Conservation (phyloP, 108 stramenopile species). For the Chaetoceros muelleri region DNA sequence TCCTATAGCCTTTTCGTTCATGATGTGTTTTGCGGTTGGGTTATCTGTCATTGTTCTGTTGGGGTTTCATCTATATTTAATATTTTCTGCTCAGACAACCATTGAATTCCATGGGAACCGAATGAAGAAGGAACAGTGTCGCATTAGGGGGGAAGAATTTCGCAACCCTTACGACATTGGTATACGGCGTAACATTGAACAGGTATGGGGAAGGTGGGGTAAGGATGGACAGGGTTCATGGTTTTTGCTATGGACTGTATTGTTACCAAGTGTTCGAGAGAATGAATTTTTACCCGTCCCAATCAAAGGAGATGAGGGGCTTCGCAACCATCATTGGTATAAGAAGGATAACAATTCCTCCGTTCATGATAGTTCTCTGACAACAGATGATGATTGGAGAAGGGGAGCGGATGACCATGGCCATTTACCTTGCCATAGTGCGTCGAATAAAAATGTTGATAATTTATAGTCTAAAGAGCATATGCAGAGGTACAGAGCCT, state of each 20-base stretch:
- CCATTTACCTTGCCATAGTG: too few relatives aligned
- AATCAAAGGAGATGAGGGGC: conserved; percentile 34
- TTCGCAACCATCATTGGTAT: too few relatives aligned
- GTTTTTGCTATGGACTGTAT: conserved; percentile 20
- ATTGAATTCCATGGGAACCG: conserved; percentile 89
- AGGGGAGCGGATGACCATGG: too few relatives aligned
- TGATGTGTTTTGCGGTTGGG: conserved; percentile 73
- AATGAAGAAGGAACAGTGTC: conserved; percentile 27
- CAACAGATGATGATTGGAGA: too few relatives aligned
- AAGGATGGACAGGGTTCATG: conserved; percentile 2
- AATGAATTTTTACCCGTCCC: conserved; percentile 83
- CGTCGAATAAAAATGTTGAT: too few relatives aligned
- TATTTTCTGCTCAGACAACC: conserved; percentile 70
- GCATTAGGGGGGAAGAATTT: conserved; percentile 23
- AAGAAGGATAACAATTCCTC: too few relatives aligned
- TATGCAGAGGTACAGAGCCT: too few relatives aligned
- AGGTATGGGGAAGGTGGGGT: conserved; percentile 43
- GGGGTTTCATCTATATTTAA: conserved; percentile 75
- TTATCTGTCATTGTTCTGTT: conserved; percentile 51
- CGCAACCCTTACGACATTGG: conserved; percentile 75
- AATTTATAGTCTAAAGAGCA: too few relatives aligned
- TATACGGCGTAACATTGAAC: conserved; percentile 53
- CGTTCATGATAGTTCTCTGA: too few relatives aligned
- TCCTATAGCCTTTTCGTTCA: conserved; percentile 61
- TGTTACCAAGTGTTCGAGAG: conserved; percentile 57